Evolutionary conservation across 1,284 basidiomycete species (phyloP).

Genomic region (Irpex lacteus): DNA sequence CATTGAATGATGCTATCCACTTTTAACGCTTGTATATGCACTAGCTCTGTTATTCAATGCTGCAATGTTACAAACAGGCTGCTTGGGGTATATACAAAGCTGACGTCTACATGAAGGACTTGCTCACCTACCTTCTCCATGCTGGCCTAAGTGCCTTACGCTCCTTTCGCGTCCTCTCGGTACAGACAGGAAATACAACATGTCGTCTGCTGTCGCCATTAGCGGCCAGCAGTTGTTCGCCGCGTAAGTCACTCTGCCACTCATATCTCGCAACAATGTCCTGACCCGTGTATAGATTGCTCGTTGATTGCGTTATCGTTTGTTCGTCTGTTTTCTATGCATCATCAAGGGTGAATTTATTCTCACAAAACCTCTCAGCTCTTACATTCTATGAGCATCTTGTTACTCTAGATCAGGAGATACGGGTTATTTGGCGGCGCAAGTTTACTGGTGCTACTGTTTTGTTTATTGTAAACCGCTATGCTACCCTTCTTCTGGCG

Average conservation of each 20-base stretch:
- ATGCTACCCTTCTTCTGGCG: slow-evolving; percentile 2
- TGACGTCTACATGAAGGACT: not conserved
- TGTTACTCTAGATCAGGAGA: slow-evolving; percentile 10
- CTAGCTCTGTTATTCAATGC: not conserved
- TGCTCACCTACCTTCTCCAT: not conserved
- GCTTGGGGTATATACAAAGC: not conserved
- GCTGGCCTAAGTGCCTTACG: too few relatives aligned
- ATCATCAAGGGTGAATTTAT: not conserved
- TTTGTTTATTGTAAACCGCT: slow-evolving; percentile 17
- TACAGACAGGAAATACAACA: too few relatives aligned
- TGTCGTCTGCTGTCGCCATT: too few relatives aligned
- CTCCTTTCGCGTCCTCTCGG: too few relatives aligned
- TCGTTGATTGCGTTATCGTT: not conserved
- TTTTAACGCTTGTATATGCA: not conserved
- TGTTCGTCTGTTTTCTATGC: not conserved
- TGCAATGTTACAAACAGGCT: not conserved
- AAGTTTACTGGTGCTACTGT: slow-evolving; percentile 9
- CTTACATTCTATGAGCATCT: slow-evolving; percentile 10
- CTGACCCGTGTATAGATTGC: not conserved
- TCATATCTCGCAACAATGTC: too few relatives aligned
- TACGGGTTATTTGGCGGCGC: slow-evolving; percentile 11
- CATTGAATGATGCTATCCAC: not conserved
- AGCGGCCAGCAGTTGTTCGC: too few relatives aligned
- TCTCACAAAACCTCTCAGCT: not conserved
- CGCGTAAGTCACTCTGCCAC: too few relatives aligned